These are phyloP conservation scores for Magnolia officinalis DNA, from an alignment of 164 flowering plant species.

Conservation along the genomic window DNA sequence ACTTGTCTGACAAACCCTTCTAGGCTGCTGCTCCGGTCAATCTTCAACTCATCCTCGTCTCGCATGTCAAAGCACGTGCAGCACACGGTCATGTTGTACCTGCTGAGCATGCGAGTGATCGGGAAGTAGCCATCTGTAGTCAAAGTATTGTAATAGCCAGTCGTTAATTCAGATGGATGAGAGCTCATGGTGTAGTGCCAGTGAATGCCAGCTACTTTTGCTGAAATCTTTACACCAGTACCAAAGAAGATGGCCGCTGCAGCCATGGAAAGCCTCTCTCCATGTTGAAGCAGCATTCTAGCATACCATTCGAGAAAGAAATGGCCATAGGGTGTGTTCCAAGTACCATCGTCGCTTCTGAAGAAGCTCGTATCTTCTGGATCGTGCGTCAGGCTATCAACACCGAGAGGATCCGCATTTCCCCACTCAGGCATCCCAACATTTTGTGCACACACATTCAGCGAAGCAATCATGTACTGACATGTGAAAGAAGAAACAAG, in stretches of 20 bases:
- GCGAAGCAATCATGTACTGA: conserved; percentile 64
- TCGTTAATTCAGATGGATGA: conserved; percentile 61
- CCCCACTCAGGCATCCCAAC: conserved; percentile 64
- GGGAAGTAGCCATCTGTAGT: conserved; percentile 61
- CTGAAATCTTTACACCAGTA: conserved; percentile 37
- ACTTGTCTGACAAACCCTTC: conserved; percentile 56
- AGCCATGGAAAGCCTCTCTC: conserved; percentile 50
- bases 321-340: conserved; percentile 56
- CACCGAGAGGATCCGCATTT: conserved; percentile 43
- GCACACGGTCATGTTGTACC: conserved; percentile 47
- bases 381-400: conserved; percentile 34
- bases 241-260: conserved; percentile 51
- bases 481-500: neutral
- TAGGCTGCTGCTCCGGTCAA: conserved; percentile 39
- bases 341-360: conserved; percentile 36
- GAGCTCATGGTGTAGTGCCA: conserved; percentile 54
- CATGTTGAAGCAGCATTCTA: conserved; percentile 55
- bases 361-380: conserved; percentile 48
- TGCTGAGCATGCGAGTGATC: conserved; percentile 51
- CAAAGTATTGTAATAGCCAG: conserved; percentile 63
- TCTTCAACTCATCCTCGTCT: conserved; percentile 39
- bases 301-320: conserved; percentile 81
- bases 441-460: conserved; percentile 47
- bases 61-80: conserved; percentile 52
- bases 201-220: conserved; percentile 57